Conservation (phyloP, 2,329 filamentous ascomycete genomes). For the Colletotrichum echinochloae region DNA sequence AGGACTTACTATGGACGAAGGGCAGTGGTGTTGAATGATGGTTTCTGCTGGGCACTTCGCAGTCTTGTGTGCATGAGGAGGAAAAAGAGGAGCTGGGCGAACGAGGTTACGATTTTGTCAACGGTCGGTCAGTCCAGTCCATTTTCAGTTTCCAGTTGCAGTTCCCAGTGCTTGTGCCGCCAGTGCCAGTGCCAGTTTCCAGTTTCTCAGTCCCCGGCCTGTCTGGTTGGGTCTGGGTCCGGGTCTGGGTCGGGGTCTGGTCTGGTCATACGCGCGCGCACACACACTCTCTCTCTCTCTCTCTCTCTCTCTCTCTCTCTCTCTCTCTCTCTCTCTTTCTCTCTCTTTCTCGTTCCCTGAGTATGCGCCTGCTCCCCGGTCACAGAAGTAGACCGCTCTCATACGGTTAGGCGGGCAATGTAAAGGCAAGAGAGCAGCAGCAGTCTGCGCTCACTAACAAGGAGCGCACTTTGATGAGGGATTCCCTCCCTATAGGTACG, state of each 20-base stretch:
- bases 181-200: constrained; percentile 3
- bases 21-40: constrained; percentile 48
- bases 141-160: constrained; percentile 16
- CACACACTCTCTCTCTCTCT: not conserved
- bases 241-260: not conserved
- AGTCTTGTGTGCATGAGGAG: constrained; percentile 54
- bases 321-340: not conserved
- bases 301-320: not conserved
- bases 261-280: not conserved
- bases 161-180: not conserved
- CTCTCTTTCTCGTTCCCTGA: not conserved
- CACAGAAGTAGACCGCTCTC: not conserved
- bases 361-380: not conserved
- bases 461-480: not conserved
- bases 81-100: constrained; percentile 58
- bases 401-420: not conserved
- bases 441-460: constrained; percentile 27
- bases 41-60: constrained; percentile 51
- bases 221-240: constrained; percentile 4
- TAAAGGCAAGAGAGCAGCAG: not conserved
- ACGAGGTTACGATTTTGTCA: constrained; percentile 57
- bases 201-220: constrained; percentile 10
- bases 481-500: not conserved
- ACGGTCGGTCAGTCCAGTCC: constrained; percentile 41
- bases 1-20: constrained; percentile 54